Conservation (phyloP, 2,329 filamentous ascomycete species). For the Huntiella moniliformis region DNA sequence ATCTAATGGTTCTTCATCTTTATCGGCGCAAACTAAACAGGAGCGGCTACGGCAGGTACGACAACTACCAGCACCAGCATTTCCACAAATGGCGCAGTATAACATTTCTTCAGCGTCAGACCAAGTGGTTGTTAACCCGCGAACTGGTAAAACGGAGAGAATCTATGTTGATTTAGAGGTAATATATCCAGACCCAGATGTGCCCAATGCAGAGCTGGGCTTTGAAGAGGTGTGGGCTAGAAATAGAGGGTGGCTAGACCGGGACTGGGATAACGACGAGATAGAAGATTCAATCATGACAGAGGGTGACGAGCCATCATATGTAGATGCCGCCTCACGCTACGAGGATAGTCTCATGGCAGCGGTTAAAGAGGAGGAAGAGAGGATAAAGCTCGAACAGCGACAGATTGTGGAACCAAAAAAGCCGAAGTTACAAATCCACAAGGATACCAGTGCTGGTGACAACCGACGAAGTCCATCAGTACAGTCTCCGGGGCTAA, state of each 20-base stretch:
- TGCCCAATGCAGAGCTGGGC: constrained; percentile 56
- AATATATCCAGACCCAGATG: constrained; percentile 61
- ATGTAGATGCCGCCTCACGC: constrained; percentile 1
- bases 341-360: constrained; percentile 10
- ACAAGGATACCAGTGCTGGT: neutral
- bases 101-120: constrained; percentile 51
- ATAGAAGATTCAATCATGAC: neutral
- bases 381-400: neutral
- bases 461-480: neutral
- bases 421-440: constrained; percentile 6
- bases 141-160: constrained; percentile 65
- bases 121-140: constrained; percentile 66
- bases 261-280: constrained; percentile 32
- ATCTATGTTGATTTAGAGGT: constrained; percentile 74
- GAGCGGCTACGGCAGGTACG: neutral
- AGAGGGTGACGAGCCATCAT: constrained; percentile 2
- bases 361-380: neutral
- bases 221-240: constrained; percentile 83
- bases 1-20: constrained; percentile 5
- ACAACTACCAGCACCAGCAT: constrained; percentile 2
- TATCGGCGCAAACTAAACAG: neutral
- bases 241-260: constrained; percentile 49
- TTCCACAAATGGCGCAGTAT: constrained; percentile 40
- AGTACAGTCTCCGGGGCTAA: neutral
- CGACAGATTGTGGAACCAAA: neutral